Percentiles rank a stretch among this genome's conserved stretches.
phyloP scores from a whole-genome alignment of 805 yeast genomes.

The Suhomyces xylopsoci region DNA sequence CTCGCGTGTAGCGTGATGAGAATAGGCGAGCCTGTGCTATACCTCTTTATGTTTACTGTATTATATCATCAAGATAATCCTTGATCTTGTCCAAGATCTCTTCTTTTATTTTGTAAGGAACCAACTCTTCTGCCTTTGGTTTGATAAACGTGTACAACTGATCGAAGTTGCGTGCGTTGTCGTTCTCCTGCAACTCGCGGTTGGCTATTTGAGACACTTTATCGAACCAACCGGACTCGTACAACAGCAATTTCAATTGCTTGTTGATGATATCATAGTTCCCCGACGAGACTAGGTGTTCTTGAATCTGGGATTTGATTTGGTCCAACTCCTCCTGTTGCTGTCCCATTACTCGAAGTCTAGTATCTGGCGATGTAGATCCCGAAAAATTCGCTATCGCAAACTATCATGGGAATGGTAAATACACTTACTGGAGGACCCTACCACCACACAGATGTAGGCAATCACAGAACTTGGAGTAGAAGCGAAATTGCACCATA shows the following conservation, averaged over 20 bases:
- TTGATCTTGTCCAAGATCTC: slow-evolving; percentile 58
- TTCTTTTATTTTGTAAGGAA: slow-evolving; percentile 62
- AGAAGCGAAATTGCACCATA: background rate
- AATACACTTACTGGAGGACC: background rate
- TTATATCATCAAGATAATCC: slow-evolving; percentile 51
- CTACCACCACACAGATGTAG: background rate
- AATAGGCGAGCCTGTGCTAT: too few species aligned
- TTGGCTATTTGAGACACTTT: slow-evolving; percentile 59
- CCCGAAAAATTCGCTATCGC: background rate
- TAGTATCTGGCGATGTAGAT: background rate
- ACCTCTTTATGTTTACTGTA: slow-evolving; percentile 15
- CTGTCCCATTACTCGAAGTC: background rate
- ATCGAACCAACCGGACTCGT: slow-evolving; percentile 85
- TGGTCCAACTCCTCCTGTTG: slow-evolving; percentile 33
- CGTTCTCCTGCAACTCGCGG: slow-evolving; percentile 43
- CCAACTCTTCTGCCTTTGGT: slow-evolving; percentile 66
- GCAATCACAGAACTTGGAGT: background rate
- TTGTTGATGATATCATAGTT: slow-evolving; percentile 74
- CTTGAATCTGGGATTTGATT: slow-evolving; percentile 62
- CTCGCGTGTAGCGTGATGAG: too few species aligned
- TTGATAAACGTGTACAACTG: slow-evolving; percentile 51
- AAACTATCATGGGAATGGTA: background rate
- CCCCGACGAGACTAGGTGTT: slow-evolving; percentile 70
- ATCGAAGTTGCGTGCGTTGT: slow-evolving; percentile 46
- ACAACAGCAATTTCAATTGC: slow-evolving; percentile 58